Evolutionary conservation across 257 asterid species (phyloP).

Genomic region (Penstemon eatonii): DNA sequence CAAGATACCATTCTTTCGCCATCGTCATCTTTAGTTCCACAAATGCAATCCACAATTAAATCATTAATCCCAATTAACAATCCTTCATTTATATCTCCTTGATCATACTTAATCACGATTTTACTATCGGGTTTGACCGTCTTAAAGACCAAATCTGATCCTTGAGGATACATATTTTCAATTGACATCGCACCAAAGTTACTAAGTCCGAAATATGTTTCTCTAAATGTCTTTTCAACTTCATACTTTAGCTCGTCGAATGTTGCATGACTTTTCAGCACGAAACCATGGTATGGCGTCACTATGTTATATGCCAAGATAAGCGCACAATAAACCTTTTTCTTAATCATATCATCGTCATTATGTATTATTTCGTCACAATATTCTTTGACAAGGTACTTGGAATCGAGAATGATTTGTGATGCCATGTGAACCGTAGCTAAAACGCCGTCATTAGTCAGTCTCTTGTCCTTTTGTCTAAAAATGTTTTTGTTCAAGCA

Average conservation of each 20-base stretch:
- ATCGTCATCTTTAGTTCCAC: constrained; percentile 77
- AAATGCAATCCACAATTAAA: constrained; percentile 56
- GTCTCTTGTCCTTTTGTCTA: constrained; percentile 32
- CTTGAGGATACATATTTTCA: constrained; percentile 34
- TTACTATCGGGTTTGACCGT: constrained; percentile 48
- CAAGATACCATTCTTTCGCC: constrained; percentile 90
- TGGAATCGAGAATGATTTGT: constrained; percentile 70
- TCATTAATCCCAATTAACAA: constrained; percentile 15
- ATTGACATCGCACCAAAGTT: constrained; percentile 39
- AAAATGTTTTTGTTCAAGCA: constrained; percentile 50
- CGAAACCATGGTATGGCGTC: constrained; percentile 57
- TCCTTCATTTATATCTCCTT: constrained; percentile 30
- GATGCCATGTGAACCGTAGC: constrained; percentile 55
- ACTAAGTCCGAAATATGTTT: constrained; percentile 53
- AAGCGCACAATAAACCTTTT: constrained; percentile 48
- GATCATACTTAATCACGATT: constrained; percentile 37
- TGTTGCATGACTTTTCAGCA: constrained; percentile 37
- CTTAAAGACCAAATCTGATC: constrained; percentile 59
- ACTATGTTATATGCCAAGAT: constrained; percentile 19
- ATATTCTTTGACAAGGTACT: constrained; percentile 61
- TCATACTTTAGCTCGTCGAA: constrained; percentile 62
- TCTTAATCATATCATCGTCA: constrained; percentile 29
- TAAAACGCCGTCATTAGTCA: constrained; percentile 22
- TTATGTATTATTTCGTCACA: constrained; percentile 17
- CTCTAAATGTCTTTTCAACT: constrained; percentile 62